Conservation (phyloP, 768 basidiomycete species). For the Plicaturopsis crispa region DNA sequence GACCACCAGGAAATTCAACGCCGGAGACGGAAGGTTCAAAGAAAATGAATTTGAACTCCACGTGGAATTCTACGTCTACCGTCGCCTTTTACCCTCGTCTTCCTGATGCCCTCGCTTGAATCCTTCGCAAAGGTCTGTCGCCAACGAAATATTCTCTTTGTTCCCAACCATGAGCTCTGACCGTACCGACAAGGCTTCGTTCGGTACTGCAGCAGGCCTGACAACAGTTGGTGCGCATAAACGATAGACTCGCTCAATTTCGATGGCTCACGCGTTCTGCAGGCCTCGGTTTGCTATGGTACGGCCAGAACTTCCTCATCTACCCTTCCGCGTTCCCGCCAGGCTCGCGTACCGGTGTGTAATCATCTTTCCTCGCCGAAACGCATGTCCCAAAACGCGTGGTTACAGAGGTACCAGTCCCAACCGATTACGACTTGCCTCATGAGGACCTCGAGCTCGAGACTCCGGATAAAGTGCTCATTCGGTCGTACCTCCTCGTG, state of each 20-base stretch:
- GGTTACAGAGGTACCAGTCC: conserved; percentile 58
- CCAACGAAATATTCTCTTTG: not conserved
- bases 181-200: conserved; percentile 19
- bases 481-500: conserved; percentile 73
- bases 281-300: conserved; percentile 75
- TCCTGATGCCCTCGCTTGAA: conserved; percentile 35
- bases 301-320: conserved; percentile 84
- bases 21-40: too few relatives aligned
- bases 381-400: not conserved
- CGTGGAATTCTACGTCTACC: too few relatives aligned
- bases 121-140: conserved; percentile 34
- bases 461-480: conserved; percentile 63
- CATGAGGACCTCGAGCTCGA: conserved; percentile 70
- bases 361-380: not conserved
- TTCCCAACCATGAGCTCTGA: not conserved
- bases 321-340: conserved; percentile 81
- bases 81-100: too few relatives aligned
- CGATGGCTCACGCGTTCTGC: conserved; percentile 6
- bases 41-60: too few relatives aligned
- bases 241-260: not conserved
- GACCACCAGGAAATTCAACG: too few relatives aligned
- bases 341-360: conserved; percentile 69
- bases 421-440: conserved; percentile 60
- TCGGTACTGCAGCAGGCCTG: conserved; percentile 23
- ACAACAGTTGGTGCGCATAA: conserved; percentile 22